Evolutionary conservation across 1,284 basidiomycete genomes (phyloP), one percentile per base, ranked within the genome.

Genomic region (Tausonia pullulans): DNA sequence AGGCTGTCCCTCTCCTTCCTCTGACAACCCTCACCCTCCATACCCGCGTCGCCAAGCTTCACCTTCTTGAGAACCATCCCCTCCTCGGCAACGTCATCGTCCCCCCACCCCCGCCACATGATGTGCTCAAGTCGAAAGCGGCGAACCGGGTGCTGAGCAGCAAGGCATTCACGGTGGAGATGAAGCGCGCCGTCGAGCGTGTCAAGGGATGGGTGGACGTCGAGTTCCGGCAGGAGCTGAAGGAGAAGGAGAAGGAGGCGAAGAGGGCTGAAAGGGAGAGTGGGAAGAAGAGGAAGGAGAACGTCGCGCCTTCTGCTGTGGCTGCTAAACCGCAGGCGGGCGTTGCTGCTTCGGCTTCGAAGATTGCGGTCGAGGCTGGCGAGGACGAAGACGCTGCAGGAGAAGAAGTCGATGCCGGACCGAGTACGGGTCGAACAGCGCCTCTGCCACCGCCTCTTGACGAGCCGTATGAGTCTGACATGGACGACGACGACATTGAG

Each of bases 201-300:
- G 58, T 66, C 16, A 62, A 54, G n/a, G 56, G 56, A 27, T 62
- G 61, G 61, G 52, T 66, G 44, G 58, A 66, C 27, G 55, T 54
- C 6, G 51, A 45, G 7, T 54, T 60, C 50, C 39, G 13, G 16
- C 14, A 10, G 11, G 10, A 27, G 27, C 13, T 16, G 16, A n/a
- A 49, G 55, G 55, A n/a, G 43, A 5, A 16, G 39, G 59, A 5
- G 59, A 11, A 40, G 48, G 50, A 52, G 40, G 50, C 41, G 43
- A 13, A 60, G 39, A 10, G 9, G 43, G n/a, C 52, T 8, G 8
- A 8, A 16, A 53, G 8, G 52, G 39, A 8, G 40, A 13, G 11
- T 44, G 13, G 3, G 7, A 27, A 8, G 41, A 43, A 13, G 6
- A 14, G 27, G 13, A 7, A n/a, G 27, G 27, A 27, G 2, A 27